Conservation (phyloP, 192 early-diverging fungal genomes). For the Phycomyces blakesleeanus region DNA sequence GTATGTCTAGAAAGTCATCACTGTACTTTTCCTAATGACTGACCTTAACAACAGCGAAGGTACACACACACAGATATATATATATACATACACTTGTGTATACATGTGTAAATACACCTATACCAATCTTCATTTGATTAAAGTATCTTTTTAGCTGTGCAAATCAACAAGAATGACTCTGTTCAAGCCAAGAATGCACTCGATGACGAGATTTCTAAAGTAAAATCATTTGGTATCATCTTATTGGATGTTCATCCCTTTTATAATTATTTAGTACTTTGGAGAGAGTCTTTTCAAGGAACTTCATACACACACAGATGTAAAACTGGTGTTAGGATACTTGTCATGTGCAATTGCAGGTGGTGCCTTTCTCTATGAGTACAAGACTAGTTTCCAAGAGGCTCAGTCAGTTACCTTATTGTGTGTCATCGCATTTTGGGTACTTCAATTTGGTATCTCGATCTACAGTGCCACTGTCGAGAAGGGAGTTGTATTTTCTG, state of each 20-base stretch:
- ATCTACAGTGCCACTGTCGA: constrained; percentile 58
- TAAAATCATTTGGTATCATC: constrained; percentile 26
- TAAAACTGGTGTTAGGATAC: constrained; percentile 80
- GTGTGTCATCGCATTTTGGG: constrained; percentile 50
- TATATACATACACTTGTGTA: too few species aligned
- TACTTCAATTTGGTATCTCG: constrained; percentile 47
- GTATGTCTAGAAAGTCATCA: too few species aligned
- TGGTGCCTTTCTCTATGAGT: constrained; percentile 64
- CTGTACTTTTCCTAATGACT: too few species aligned
- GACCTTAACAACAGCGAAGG: too few species aligned
- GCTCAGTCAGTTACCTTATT: constrained; percentile 58
- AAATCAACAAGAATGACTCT: constrained; percentile 40
- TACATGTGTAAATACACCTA: too few species aligned
- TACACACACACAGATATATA: too few species aligned
- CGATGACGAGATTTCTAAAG: constrained; percentile 60
- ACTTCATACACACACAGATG: constrained; percentile 77
- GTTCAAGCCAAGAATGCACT: constrained; percentile 59
- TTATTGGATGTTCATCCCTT: not conserved
- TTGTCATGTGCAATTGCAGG: constrained; percentile 69
- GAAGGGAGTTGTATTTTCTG: constrained; percentile 65
- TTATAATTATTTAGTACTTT: constrained; percentile 35
- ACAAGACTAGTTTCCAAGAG: constrained; percentile 60
- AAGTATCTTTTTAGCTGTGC: not conserved
- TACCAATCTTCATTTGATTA: too few species aligned
- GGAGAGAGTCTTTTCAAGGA: constrained; percentile 55